A percentile compares a stretch with the other conserved stretches of the same genome.
Conservation (phyloP, 1,139 yeast genomes). For the Candida sp. region DNA sequence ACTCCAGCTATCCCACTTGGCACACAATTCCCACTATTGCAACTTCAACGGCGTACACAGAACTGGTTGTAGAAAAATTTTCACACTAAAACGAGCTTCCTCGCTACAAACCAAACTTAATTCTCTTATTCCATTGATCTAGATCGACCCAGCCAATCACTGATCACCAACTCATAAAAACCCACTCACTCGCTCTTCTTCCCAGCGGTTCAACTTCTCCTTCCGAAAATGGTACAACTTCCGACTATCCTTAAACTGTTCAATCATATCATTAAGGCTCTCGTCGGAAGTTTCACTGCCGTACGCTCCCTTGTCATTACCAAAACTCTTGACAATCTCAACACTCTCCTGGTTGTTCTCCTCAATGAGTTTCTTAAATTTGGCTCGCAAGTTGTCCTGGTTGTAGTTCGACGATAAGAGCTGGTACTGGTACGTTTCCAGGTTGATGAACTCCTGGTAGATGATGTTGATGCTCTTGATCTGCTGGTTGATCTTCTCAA, state of each 20-base stretch:
- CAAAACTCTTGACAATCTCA: constrained; percentile 15
- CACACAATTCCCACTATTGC: too few relatives aligned
- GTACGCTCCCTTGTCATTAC: neutral
- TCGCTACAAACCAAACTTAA: too few relatives aligned
- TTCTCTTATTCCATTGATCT: too few relatives aligned
- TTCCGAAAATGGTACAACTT: constrained; percentile 55
- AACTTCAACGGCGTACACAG: too few relatives aligned
- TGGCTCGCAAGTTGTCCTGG: constrained; percentile 31
- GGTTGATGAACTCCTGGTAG: constrained; percentile 36
- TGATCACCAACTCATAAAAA: constrained; percentile 20
- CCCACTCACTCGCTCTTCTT: constrained; percentile 71
- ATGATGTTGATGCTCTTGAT: constrained; percentile 26
- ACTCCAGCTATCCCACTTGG: too few relatives aligned
- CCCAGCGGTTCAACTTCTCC: constrained; percentile 65
- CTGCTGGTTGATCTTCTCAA: constrained; percentile 29
- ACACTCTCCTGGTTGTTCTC: constrained; percentile 27
- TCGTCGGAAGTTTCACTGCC: constrained; percentile 13
- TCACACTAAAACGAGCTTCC: too few relatives aligned
- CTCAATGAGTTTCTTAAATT: constrained; percentile 30
- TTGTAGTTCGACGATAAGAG: constrained; percentile 42
- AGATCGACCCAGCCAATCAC: neutral
- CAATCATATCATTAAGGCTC: constrained; percentile 37
- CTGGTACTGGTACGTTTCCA: constrained; percentile 46
- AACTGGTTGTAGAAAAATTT: too few relatives aligned
- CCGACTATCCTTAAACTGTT: constrained; percentile 48